Evolutionary conservation across 805 yeast genomes (phyloP).

Genomic region (Candida ortonii): DNA sequence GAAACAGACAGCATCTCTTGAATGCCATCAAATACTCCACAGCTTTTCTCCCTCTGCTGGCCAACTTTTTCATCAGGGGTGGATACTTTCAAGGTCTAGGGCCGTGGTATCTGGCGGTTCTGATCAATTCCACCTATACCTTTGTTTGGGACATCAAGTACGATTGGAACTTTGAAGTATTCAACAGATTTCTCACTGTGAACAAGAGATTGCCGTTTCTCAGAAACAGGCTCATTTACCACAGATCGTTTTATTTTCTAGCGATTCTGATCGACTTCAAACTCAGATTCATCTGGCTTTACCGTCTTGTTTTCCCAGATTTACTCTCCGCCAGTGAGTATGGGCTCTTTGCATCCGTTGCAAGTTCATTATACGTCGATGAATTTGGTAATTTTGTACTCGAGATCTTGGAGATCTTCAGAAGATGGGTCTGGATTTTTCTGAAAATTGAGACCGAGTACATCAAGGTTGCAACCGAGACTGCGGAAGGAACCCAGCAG

Average conservation of each 20-base stretch:
- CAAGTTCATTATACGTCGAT: constrained; percentile 33
- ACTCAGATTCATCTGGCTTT: constrained; percentile 75
- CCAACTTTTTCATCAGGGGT: constrained; percentile 27
- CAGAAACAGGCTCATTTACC: constrained; percentile 33
- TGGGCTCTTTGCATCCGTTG: constrained; percentile 16
- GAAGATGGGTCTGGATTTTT: constrained; percentile 90
- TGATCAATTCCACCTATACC: constrained; percentile 71
- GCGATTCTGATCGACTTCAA: constrained; percentile 62
- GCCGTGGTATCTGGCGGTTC: constrained; percentile 43
- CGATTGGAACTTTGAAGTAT: constrained; percentile 80
- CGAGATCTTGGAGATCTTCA: constrained; percentile 69
- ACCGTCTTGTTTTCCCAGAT: constrained; percentile 38
- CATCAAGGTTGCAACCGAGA: constrained; percentile 24
- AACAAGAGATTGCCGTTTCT: constrained; percentile 21
- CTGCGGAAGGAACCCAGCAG: constrained; percentile 5
- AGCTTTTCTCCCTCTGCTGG: constrained; percentile 52
- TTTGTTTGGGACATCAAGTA: constrained; percentile 84
- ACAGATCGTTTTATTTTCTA: constrained; percentile 43
- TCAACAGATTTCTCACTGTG: constrained; percentile 34
- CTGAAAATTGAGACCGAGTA: constrained; percentile 81
- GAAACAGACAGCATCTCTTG: constrained; percentile 53
- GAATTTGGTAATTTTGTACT: constrained; percentile 64
- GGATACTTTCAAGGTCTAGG: constrained; percentile 28
- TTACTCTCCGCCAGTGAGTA: constrained; percentile 13
- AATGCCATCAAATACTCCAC: constrained; percentile 76